Conservation (phyloP, 495 filamentous ascomycete genomes). For the Penicillium turbatum region DNA sequence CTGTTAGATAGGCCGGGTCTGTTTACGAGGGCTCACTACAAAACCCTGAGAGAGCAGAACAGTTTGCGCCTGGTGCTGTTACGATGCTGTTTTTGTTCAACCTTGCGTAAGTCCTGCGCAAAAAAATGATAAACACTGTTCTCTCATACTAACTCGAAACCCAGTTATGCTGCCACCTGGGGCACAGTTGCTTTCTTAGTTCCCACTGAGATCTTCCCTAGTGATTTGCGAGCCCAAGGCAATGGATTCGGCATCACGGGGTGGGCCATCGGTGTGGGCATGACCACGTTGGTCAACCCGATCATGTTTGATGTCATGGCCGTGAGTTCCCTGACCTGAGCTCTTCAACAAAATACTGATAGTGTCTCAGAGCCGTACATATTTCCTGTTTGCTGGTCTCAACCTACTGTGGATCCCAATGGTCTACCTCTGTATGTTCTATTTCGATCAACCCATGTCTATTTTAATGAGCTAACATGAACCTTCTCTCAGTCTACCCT, state of each 20-base stretch:
- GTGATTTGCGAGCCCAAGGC: constrained; percentile 49
- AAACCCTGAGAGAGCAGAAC: constrained; percentile 25
- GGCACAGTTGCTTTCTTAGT: constrained; percentile 52
- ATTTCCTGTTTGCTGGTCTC: constrained; percentile 50
- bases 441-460: background rate
- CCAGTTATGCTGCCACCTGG: constrained; percentile 51
- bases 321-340: constrained; percentile 9
- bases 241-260: constrained; percentile 55
- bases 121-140: background rate
- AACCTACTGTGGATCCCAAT: constrained; percentile 53
- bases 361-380: constrained; percentile 37
- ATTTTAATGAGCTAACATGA: background rate
- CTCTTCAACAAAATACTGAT: constrained; percentile 3
- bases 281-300: constrained; percentile 51
- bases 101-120: constrained; percentile 28
- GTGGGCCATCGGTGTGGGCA: constrained; percentile 54
- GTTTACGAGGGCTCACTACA: constrained; percentile 38
- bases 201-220: constrained; percentile 52
- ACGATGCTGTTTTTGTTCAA: constrained; percentile 53
- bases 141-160: background rate
- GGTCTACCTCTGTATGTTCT: constrained; percentile 39
- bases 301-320: constrained; percentile 44
- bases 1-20: constrained; percentile 26
- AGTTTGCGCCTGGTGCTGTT: constrained; percentile 45
- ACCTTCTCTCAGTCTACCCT: constrained; percentile 44